These are phyloP conservation scores for Achaetomiella virescens DNA, from an alignment of 495 filamentous ascomycete species.

Conservation along the genomic window DNA sequence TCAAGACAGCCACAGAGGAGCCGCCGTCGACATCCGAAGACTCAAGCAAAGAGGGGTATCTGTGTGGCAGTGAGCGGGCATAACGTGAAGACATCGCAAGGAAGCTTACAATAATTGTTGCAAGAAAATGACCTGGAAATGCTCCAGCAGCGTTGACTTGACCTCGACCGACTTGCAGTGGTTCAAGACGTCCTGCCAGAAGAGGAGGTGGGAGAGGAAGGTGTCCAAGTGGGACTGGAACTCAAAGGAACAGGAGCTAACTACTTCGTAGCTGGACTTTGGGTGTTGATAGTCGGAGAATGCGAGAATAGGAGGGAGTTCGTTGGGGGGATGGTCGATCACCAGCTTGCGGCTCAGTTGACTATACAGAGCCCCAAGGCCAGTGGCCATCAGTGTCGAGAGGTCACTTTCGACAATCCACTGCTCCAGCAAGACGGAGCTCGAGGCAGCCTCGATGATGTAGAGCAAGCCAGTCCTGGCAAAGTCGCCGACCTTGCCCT, in stretches of 20 bases:
- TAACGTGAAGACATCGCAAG: not conserved
- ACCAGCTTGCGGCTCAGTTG: conserved; percentile 77
- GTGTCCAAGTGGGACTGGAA: conserved; percentile 80
- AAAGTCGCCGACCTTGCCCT: conserved; percentile 90
- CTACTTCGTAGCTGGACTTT: conserved; percentile 56
- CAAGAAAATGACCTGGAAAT: conserved; percentile 94
- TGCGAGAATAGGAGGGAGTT: conserved; percentile 72
- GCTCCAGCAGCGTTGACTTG: conserved; percentile 84
- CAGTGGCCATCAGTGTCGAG: conserved; percentile 93
- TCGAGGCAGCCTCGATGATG: conserved; percentile 87
- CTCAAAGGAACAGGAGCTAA: conserved; percentile 59
- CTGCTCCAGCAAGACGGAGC: conserved; percentile 72
- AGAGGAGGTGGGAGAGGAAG: conserved; percentile 88
- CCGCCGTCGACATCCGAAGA: conserved; percentile 95
- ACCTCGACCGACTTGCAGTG: conserved; percentile 90
- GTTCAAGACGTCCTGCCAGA: conserved; percentile 97
- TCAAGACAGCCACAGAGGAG: conserved; percentile 91
- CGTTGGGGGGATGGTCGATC: conserved; percentile 53
- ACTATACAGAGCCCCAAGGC: conserved; percentile 90
- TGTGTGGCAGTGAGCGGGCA: conserved; percentile 31
- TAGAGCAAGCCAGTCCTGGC: conserved; percentile 94
- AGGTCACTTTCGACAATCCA: conserved; percentile 98
- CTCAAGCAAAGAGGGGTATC: conserved; percentile 91
- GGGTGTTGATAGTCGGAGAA: conserved; percentile 75
- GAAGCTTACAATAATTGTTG: conserved; percentile 81